A percentile compares a stretch with the other conserved stretches of the same genome.
Conservation (phyloP, 495 filamentous ascomycete species). For the Aspergillus coremiiformis region DNA sequence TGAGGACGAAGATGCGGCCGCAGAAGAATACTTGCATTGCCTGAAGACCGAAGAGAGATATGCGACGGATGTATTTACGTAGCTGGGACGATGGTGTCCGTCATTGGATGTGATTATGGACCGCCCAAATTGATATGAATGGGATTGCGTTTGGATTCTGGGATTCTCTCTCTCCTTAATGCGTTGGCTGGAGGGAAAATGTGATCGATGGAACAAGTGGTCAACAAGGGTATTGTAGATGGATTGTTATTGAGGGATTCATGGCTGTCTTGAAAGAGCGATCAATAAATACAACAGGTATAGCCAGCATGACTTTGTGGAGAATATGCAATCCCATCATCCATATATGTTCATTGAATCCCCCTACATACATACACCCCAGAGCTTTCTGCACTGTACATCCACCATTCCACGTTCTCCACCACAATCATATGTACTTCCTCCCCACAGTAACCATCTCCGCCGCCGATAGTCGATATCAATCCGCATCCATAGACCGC, state of each 20-base stretch:
- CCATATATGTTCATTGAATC: not conserved
- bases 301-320: too few relatives aligned
- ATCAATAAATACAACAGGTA: too few relatives aligned
- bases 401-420: not conserved
- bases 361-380: not conserved
- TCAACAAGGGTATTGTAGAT: too few relatives aligned
- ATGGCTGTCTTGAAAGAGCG: too few relatives aligned
- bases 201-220: too few relatives aligned
- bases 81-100: not conserved
- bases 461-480: not conserved
- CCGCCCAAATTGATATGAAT: not conserved
- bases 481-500: not conserved
- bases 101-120: not conserved
- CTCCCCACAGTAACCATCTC: not conserved
- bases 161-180: too few relatives aligned
- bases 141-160: not conserved
- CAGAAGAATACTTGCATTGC: constrained; percentile 48
- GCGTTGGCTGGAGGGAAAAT: too few relatives aligned
- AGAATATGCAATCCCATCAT: not conserved
- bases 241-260: not conserved
- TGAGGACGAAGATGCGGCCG: constrained; percentile 34
- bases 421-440: not conserved
- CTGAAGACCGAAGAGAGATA: constrained; percentile 53
- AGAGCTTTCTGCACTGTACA: not conserved
- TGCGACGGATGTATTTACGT: constrained; percentile 60